phyloP scores from a whole-genome alignment of 176 grass and related monocot genomes.

The Musa acuminata region DNA sequence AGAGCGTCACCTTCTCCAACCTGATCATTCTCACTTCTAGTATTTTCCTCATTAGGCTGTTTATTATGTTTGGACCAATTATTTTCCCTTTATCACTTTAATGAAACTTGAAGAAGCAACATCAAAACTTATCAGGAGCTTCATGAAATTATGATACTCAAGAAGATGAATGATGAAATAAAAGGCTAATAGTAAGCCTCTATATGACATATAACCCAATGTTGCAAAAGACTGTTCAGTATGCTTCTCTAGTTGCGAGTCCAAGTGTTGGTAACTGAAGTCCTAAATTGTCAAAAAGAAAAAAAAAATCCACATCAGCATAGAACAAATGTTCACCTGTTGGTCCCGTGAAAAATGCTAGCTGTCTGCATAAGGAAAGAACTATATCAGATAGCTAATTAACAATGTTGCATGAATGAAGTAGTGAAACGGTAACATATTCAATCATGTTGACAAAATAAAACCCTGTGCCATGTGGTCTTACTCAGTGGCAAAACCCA shows the following conservation, averaged over 20 bases:
- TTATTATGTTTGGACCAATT: too few species aligned
- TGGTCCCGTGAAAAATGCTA: slow-evolving; percentile 60
- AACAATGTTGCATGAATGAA: neutral
- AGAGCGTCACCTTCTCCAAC: too few species aligned
- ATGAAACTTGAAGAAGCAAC: too few species aligned
- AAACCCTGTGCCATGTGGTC: slow-evolving; percentile 24
- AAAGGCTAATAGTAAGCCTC: neutral
- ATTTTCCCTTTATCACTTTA: too few species aligned
- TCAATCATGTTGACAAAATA: neutral
- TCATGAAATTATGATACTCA: too few species aligned
- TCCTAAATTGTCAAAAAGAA: neutral
- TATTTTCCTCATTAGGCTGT: too few species aligned
- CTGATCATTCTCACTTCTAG: too few species aligned
- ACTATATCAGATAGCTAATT: slow-evolving; percentile 19
- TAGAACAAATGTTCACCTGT: slow-evolving; percentile 37
- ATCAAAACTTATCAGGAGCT: too few species aligned
- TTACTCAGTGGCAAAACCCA: slow-evolving; percentile 60
- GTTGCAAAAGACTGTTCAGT: neutral
- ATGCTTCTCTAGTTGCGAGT: too few species aligned
- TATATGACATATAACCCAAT: neutral
- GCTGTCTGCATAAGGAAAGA: slow-evolving; percentile 33
- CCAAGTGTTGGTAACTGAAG: too few species aligned
- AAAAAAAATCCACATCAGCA: neutral
- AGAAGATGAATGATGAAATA: too few species aligned
- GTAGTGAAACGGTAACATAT: neutral